Base-by-base conservation (phyloP, 1,284 basidiomycete species). In the Mycena sp. region DNA sequence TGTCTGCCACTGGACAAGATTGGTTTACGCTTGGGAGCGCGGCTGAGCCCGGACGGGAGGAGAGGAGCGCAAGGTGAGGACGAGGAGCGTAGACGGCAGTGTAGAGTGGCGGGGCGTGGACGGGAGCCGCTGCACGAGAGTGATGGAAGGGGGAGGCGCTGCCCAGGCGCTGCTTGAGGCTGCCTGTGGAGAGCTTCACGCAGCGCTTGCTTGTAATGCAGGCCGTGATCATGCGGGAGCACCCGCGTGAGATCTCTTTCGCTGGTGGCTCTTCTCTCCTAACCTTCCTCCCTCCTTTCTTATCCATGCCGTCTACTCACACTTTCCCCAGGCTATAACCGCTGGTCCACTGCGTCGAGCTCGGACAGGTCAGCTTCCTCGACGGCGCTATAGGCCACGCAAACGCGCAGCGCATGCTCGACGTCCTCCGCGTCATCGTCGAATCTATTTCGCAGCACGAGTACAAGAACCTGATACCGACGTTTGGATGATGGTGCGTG, bases 351-450 rank as follows among this genome's bases (percentile, higher is more conserved):
- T 14, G 39, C 39, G 10, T 41, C 39, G 14, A 41, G 10, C 10
- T 41, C 14, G 39, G 25, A 25, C 25, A 25, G 25, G 25, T 25
- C 25, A 93, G 91, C 78, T 86, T 96, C 79, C 84, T 97, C 67
- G 82, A 86, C 72, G 92, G 84, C 54, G 80, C 83, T 4, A 86
- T 87, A 84, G 92, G 87, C 63, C 87, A 50, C 61, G 61, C 93
- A 68, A 97, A 25, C 25, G 25, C 25, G 25, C 25, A 25, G 25
- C 25, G 25, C 25, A 25, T 25, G 25, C 25, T 25, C 97, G 76
- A 95, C 94, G 41, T 93, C 80, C 93, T 97, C 75, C 90, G 95
- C 50, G 90, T 94, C 72, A 83, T 97, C 61, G 80, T 89, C 59
- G 89, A 96, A 81, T 96, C 95, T n/a, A 37, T 62, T 34, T 37